Conservation (phyloP, 768 basidiomycete genomes). For the Podaxis sp. region DNA sequence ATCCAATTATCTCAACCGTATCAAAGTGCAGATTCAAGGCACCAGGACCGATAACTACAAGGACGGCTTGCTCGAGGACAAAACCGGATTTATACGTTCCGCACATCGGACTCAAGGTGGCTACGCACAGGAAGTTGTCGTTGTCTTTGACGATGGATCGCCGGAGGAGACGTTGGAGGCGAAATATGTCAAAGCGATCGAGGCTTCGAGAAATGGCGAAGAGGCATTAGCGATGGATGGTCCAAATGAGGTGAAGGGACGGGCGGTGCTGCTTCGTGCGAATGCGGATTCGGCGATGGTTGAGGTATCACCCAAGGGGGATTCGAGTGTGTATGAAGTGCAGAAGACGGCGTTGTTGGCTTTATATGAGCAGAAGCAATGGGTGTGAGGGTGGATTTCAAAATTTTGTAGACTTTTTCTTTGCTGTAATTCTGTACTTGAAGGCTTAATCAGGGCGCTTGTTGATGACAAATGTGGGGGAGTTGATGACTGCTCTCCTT, state of each 20-base stretch:
- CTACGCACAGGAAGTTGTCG: constrained; percentile 33
- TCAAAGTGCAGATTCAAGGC: constrained; percentile 34
- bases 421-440: background rate
- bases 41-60: constrained; percentile 30
- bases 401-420: background rate
- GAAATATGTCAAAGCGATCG: constrained; percentile 25
- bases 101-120: constrained; percentile 24
- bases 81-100: constrained; percentile 25
- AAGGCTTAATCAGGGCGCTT: background rate
- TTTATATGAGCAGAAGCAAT: constrained; percentile 22
- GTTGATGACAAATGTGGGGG: no score
- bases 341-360: constrained; percentile 29
- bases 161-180: constrained; percentile 24
- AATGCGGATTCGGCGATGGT: constrained; percentile 27
- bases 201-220: constrained; percentile 31
- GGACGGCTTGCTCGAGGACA: constrained; percentile 31
- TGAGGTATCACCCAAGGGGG: constrained; percentile 32
- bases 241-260: constrained; percentile 25
- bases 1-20: constrained; percentile 25
- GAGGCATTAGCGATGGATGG: constrained; percentile 49
- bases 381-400: background rate
- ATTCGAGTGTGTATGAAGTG: constrained; percentile 32
- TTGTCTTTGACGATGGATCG: constrained; percentile 23
- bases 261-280: constrained; percentile 36
- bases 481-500: no score